Evolutionary conservation across 371 early-diverging fungal species (phyloP), one percentile per base, ranked within the genome.

Genomic region (Mortierella sp.): DNA sequence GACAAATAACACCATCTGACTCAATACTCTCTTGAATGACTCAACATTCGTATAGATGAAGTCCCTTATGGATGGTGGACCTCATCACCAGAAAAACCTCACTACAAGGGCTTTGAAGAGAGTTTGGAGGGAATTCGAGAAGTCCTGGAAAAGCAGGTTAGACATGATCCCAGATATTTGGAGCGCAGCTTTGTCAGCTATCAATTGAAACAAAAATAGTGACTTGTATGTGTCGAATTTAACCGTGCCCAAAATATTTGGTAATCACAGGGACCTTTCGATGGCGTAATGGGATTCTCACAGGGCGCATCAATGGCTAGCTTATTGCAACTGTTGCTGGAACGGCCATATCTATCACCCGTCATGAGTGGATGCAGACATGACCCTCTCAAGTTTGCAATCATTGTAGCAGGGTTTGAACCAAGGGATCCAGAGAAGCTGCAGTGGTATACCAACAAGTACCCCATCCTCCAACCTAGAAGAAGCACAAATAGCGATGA

Each of bases 251-350:
- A 19, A 45, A 19, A 42, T 19, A 15, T 32, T 47, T 22, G 5
- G 32, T 57, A 2, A 35, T 0, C 29, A 22, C 34, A 89, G 85
- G 92, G 92, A 5, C 92, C 92, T 3, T 94, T 92, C 74, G 90
- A 91, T 72, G 94, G 92, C 31, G 84, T 94, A 6, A 83, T 94
- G 72, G 94, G 94, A 7, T 94, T 94, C 72, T 91, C 92, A 10
- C 94, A 94, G 75, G 92, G 91, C 47, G 92, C 93, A 2, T 86
- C 91, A 29, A 84, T 92, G 80, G 91, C 94, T 7, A 89, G 91
- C 15, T 67, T 91, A 4, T 57, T 93, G 57, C 77, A 86, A 13
- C 75, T 84, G 15, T 68, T 87, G 34, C 65, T 92, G 28, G 81
- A 80, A 57, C 70, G 81, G 15, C 81, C 81, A 9, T 61, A 79